phyloP scores from a whole-genome alignment of 2,329 filamentous ascomycete genomes.

The Dendryphion nanum region DNA sequence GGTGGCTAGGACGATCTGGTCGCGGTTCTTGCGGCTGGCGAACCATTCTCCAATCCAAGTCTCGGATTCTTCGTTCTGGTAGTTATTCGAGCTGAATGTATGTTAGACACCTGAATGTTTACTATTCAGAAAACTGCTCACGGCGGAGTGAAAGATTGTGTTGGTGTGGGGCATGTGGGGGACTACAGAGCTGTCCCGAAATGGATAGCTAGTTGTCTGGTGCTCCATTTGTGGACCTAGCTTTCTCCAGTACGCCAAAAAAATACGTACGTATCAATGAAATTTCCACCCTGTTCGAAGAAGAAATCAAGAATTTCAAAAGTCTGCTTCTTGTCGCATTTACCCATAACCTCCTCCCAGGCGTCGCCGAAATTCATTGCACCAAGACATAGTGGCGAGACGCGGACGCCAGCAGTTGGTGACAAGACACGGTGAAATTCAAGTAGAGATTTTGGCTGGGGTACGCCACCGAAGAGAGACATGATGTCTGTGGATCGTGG shows the following conservation, averaged over 20 bases:
- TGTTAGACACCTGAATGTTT: neutral
- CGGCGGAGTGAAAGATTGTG: neutral
- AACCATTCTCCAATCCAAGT: constrained; percentile 54
- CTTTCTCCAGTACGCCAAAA: no score
- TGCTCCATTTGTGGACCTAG: neutral
- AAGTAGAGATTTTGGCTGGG: constrained; percentile 40
- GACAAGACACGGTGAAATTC: constrained; percentile 54
- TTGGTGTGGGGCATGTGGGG: constrained; percentile 1
- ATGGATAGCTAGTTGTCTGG: neutral
- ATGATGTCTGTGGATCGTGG: constrained; percentile 3
- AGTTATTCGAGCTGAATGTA: constrained; percentile 43
- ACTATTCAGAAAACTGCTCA: neutral
- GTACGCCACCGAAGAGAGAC: constrained; percentile 24
- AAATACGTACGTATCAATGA: constrained; percentile 47
- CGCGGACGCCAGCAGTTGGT: constrained; percentile 51
- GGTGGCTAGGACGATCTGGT: constrained; percentile 55
- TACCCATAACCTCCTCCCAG: constrained; percentile 44
- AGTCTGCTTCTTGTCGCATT: constrained; percentile 44
- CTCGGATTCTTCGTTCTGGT: constrained; percentile 51
- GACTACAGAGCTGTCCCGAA: neutral
- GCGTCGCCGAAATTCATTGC: constrained; percentile 56
- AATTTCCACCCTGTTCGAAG: constrained; percentile 50
- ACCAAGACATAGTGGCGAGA: constrained; percentile 55
- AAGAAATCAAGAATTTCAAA: constrained; percentile 51
- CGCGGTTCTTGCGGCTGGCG: constrained; percentile 42